Evolutionary conservation across 1,284 basidiomycete genomes (phyloP), one percentile per base, ranked within the genome.

Genomic region (Bjerkandera adusta): DNA sequence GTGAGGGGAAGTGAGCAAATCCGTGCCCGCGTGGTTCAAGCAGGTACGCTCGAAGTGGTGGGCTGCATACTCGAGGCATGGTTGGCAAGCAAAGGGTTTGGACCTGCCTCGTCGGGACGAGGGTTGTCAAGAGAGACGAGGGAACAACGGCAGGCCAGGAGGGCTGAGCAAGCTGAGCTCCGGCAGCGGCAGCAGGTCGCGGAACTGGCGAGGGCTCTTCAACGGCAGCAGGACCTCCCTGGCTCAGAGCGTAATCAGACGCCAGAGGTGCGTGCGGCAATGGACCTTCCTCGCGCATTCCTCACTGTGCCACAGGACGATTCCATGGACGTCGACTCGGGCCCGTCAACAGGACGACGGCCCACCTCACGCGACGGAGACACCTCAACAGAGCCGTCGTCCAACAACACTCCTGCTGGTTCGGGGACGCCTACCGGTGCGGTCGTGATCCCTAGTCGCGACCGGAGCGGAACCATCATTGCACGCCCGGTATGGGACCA

Each of bases 1-100:
- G 95, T 99, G 0, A 77, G 96, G 30, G 97, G 97, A n/a, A 92
- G 85, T 54, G 96, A 99, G 65, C 79, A 82, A 21, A 94, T 96
- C 57, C 77, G 96, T 35, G 90, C 89, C 46, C 77, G 95, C 3
- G 95, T 99, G 16, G 97, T 99, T 2, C 93, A 98, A 66, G 93
- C 95, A 0, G 96, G 96, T 21, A 93, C 95, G 1, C 76, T 99
- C 15, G 92, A 97, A 51, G 89, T 98, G 29, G 93, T 97, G 2
- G 92, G 94, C 4, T 92, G 92, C 58, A 91, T 99, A 25, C 76
- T 99, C 25, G 94, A 97, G 68, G 90, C 90, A 22, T 98, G 92
- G 91, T 68, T 94, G 36, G 85, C 84, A 10, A 81, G 82, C 58
- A 89, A 89, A 58, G 91, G 90, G 0, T 89, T 90, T 62, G 85